Base-by-base conservation (phyloP, 306 rosid species). In the Glycine latifolia region DNA sequence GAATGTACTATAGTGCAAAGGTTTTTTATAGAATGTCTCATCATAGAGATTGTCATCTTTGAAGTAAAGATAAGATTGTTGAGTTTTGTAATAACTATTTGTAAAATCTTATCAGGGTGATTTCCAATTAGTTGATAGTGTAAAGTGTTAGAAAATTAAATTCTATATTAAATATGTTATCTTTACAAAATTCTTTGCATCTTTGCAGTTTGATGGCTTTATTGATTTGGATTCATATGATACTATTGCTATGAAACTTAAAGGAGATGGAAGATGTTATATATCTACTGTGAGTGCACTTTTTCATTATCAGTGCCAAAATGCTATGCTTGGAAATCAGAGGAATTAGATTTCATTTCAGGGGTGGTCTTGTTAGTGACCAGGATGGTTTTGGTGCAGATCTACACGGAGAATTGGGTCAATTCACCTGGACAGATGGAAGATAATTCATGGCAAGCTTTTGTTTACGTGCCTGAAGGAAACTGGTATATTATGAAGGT, bases 371-470 rank as follows among this genome's bases (percentile, higher is more conserved):
- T 70, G 77, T 63, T 37, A 80, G 58, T 54, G 20, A 48, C 35
- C 35, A 67, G 33, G 60, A 14, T 78, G 67, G 58, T 75, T 67
- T 59, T 81, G 83, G 50, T 86, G 83, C 89, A 94, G 97, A 91
- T 94, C 60, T 94, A 94, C 77, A 92, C 98, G 9, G 98, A 94
- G 70, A 94, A 94, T 67, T 94, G 97, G 98, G 97, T 94, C 49
- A 94, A 94, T 75, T 92, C 97, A 73, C 98, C 97, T 41, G 98
- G 91, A 48, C 95, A 92, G 83, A 80, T 75, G 78, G 98, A 92
- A 83, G 98, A 94, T 85, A 92, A 94, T 78, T 89, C 94, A 3
- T 94, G 98, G 98, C 98, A 92, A 82, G 88, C 97, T 8, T 94
- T 92, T 79, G 80, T 94, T 60, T 79, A 82, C 81, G 95, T 90